Conservation (phyloP, 129 eudicot species). For the Tagetes erecta region DNA sequence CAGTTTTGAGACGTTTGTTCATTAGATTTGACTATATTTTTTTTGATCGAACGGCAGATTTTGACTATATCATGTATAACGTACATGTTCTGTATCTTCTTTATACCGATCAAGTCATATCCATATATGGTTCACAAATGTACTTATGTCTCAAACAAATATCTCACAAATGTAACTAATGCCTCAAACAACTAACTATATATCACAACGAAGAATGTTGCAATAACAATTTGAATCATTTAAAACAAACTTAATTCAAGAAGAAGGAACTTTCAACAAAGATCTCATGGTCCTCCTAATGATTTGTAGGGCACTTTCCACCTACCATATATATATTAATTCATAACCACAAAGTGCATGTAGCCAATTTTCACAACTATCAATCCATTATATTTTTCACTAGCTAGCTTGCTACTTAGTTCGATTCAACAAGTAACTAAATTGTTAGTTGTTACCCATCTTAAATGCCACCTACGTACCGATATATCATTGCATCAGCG, state of each 20-base stretch:
- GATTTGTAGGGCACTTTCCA: constrained; percentile 26
- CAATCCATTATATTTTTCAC: not conserved
- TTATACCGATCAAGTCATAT: not conserved
- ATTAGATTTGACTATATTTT: not conserved
- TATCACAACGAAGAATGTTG: not conserved
- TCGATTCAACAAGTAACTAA: not conserved
- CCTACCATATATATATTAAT: not conserved
- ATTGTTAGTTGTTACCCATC: too few species aligned
- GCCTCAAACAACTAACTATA: not conserved
- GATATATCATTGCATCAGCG: not conserved
- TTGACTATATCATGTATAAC: not conserved
- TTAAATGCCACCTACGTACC: too few species aligned
- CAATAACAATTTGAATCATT: not conserved
- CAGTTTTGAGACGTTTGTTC: not conserved
- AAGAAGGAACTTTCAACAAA: constrained; percentile 15
- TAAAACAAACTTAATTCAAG: not conserved
- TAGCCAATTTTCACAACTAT: not conserved
- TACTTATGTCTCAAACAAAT: not conserved
- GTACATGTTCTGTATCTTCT: not conserved
- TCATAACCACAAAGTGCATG: not conserved
- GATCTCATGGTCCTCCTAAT: constrained; percentile 30
- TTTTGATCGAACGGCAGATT: too few species aligned
- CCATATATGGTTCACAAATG: not conserved
- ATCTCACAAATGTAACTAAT: too few species aligned
- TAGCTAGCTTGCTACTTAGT: not conserved